Evolutionary conservation across 75 land plant genomes (phyloP).

Genomic region (Pinus taeda): DNA sequence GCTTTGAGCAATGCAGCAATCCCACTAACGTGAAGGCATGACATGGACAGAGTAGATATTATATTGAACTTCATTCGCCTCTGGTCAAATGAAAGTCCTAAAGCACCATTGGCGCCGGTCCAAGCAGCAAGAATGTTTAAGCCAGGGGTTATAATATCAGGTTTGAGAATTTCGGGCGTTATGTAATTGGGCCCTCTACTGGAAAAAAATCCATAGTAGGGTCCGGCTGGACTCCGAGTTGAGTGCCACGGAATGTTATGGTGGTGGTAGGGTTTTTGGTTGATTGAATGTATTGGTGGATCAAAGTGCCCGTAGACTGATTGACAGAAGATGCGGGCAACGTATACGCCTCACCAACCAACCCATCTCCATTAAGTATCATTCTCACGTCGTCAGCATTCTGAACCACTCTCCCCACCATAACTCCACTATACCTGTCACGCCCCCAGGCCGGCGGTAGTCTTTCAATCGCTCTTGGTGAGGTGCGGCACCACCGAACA

Average conservation of each 20-base stretch:
- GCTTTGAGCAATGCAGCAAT: conserved; percentile 72
- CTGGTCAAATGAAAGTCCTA: conserved; percentile 14
- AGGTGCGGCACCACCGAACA: conserved; percentile 55
- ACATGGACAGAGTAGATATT: conserved; percentile 88
- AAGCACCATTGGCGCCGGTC: conserved; percentile 36
- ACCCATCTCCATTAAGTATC: conserved; percentile 86
- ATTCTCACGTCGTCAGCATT: conserved; percentile 79
- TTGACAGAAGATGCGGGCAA: conserved; percentile 75
- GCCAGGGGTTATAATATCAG: conserved; percentile 84
- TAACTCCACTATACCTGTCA: conserved; percentile 47
- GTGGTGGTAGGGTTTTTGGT: conserved; percentile 44
- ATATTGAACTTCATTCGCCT: conserved; percentile 77
- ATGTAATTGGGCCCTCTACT: conserved; percentile 76
- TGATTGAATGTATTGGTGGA: conserved; percentile 47
- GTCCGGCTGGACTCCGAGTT: conserved; percentile 47
- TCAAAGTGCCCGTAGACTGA: conserved; percentile 36
- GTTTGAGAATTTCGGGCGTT: conserved; percentile 83
- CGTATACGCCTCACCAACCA: conserved; percentile 78
- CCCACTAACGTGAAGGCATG: conserved; percentile 92
- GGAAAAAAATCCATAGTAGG: conserved; percentile 90
- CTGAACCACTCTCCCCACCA: conserved; percentile 65
- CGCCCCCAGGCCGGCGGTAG: no score
- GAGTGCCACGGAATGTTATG: conserved; percentile 63
- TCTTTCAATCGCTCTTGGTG: conserved; percentile 64
- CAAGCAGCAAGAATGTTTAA: conserved; percentile 88